Evolutionary conservation across 192 early-diverging fungal genomes (phyloP), one percentile per base, ranked within the genome.

Genomic region (Coemansia sp.): DNA sequence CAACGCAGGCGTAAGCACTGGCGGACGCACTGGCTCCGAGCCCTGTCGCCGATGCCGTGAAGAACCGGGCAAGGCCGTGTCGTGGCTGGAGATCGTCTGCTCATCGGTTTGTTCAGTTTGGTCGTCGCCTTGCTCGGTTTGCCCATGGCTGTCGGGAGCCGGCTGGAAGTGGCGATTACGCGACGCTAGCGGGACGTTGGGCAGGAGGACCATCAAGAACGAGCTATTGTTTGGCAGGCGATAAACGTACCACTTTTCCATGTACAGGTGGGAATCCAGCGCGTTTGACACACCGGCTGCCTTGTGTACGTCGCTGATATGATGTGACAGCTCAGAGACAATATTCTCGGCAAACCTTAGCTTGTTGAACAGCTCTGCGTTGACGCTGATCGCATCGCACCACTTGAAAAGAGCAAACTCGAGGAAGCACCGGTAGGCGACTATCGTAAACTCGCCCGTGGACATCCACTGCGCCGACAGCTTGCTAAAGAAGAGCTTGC

Each of bases 181-280:
- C 34, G 68, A 70, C 10, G 70, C 69, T 24, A 78, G 67, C 24
- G 73, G 65, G 34, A 75, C 65, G 38, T 83, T 78, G n/a, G 81
- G 81, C 40, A 83, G 7, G 13, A 78, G 69, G 20, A 83, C 73
- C 76, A 78, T 78, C 66, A 83, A 35, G 64, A 83, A 83, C 52
- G 81, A 78, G 30, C 67, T 60, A 64, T 75, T 83, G 64, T 83
- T 83, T 34, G 69, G 73, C 20, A 83, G 70, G 16, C 81, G 76
- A 43, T 69, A 64, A 10, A 78, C 81, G 62, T 70, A 83, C 81
- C 81, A 83, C 56, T 83, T 83, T 62, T 83, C 81, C 66, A 78
- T 62, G 49, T 72, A 83, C 16, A 79, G 44, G 40, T 83, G 73
- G 43, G 64, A 65, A 58, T 83, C 81, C 13, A 83, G 76, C 37